phyloP scores from a whole-genome alignment of 371 early-diverging fungal species.

The Phascolomyces articulosus region DNA sequence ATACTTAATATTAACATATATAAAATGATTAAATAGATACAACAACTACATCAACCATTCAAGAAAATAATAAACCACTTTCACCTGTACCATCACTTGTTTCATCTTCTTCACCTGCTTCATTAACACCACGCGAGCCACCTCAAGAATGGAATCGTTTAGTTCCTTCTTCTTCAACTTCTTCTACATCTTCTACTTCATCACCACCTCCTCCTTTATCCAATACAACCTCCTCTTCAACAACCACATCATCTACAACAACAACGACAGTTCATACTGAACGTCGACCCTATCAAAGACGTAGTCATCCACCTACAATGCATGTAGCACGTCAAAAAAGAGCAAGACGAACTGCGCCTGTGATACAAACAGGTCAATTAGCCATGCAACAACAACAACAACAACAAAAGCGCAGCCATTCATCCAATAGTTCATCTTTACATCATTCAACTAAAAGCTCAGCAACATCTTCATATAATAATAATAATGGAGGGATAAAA shows the following conservation, averaged over 20 bases:
- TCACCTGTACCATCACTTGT: slow-evolving; percentile 26
- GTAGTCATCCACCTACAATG: slow-evolving; percentile 5
- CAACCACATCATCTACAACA: slow-evolving; percentile 1
- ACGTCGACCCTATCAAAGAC: slow-evolving; percentile 1
- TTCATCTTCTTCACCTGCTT: slow-evolving; percentile 9
- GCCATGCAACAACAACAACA: background rate
- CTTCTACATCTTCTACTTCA: slow-evolving; percentile 2
- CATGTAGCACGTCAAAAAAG: slow-evolving; percentile 4
- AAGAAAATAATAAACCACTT: slow-evolving; percentile 8
- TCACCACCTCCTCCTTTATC: background rate
- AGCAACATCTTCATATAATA: background rate
- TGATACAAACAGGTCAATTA: slow-evolving; percentile 1
- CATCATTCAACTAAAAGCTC: background rate
- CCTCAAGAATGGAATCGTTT: background rate
- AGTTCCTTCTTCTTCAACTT: slow-evolving; percentile 10
- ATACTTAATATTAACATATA: background rate
- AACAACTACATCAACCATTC: background rate
- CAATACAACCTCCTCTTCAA: background rate
- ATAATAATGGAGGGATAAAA: background rate
- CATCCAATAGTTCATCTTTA: background rate
- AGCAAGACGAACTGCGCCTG: background rate
- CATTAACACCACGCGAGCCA: slow-evolving; percentile 1
- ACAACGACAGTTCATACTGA: background rate
- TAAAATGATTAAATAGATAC: background rate
- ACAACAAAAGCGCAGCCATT: background rate